phyloP scores from a whole-genome alignment of 352 stramenopile genomes.

The Pilasporangium apinafurcum region DNA sequence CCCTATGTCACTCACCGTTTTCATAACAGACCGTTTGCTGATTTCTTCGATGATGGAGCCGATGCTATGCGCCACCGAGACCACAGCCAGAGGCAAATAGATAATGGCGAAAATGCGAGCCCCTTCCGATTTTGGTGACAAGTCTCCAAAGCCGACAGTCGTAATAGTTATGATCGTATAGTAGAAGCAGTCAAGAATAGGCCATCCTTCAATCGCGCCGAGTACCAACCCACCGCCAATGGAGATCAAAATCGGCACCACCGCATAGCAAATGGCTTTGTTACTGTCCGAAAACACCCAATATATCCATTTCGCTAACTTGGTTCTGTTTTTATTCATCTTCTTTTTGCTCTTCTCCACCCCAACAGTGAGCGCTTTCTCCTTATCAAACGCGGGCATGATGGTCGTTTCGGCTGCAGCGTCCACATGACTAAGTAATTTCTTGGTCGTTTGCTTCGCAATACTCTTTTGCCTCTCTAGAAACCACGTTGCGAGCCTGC shows the following conservation, averaged over 20 bases:
- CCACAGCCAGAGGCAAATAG: conserved; percentile 64
- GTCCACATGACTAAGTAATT: conserved; percentile 40
- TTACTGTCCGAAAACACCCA: conserved; percentile 46
- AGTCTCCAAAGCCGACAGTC: conserved; percentile 83
- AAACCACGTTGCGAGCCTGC: conserved; percentile 43
- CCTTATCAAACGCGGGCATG: conserved; percentile 7
- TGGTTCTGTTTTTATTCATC: too few species aligned
- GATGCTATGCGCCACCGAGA: conserved; percentile 60
- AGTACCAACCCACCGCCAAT: conserved; percentile 47
- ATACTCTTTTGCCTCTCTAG: conserved; percentile 45
- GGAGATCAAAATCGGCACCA: conserved; percentile 41
- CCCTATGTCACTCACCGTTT: too few species aligned
- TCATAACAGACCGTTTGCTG: conserved; percentile 48
- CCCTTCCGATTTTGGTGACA: conserved; percentile 45
- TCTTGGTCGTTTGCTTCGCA: conserved; percentile 48
- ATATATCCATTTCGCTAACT: conserved; percentile 21
- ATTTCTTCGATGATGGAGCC: conserved; percentile 61
- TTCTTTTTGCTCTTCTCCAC: not conserved
- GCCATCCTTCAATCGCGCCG: conserved; percentile 52
- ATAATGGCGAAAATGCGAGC: conserved; percentile 82
- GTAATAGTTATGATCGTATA: conserved; percentile 90
- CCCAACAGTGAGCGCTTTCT: conserved; percentile 10
- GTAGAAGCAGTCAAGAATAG: conserved; percentile 86
- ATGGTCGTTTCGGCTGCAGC: conserved; percentile 17
- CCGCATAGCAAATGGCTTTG: conserved; percentile 27